A percentile compares a stretch with the other conserved stretches of the same genome.
phyloP scores from a whole-genome alignment of 345 rosid species.

The Raphanus sativus region DNA sequence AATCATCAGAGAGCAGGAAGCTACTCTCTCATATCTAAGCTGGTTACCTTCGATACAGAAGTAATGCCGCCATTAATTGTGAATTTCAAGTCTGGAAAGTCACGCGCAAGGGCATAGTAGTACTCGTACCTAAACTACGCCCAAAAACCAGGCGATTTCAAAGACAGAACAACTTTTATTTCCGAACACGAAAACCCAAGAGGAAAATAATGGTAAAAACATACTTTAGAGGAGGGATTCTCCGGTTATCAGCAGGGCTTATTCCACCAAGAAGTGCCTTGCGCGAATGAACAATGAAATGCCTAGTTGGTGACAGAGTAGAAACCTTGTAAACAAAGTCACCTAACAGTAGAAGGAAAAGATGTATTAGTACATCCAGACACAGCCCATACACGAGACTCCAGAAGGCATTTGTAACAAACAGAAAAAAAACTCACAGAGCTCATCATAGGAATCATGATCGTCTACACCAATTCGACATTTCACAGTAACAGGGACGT shows the following conservation, averaged over 20 bases:
- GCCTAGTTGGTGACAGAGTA: slow-evolving; percentile 82
- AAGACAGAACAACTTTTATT: too few species aligned
- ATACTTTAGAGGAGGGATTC: slow-evolving; percentile 93
- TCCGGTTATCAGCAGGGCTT: slow-evolving; percentile 94
- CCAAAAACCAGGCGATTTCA: slow-evolving; percentile 3
- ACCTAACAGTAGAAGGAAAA: slow-evolving; percentile 48
- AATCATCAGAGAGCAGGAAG: background rate
- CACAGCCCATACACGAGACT: slow-evolving; percentile 1
- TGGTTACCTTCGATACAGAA: slow-evolving; percentile 71
- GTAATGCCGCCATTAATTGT: slow-evolving; percentile 95
- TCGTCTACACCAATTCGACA: slow-evolving; percentile 96
- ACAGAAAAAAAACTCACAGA: slow-evolving; percentile 62
- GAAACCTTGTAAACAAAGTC: slow-evolving; percentile 93
- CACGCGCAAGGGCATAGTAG: slow-evolving; percentile 89
- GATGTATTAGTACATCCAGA: background rate
- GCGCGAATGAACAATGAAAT: slow-evolving; percentile 91
- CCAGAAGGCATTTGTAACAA: background rate
- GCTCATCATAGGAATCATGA: slow-evolving; percentile 93
- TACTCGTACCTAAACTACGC: slow-evolving; percentile 72
- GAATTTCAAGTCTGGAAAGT: slow-evolving; percentile 84
- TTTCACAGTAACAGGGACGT: slow-evolving; percentile 91
- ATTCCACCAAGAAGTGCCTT: slow-evolving; percentile 94
- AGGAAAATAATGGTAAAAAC: slow-evolving; percentile 17
- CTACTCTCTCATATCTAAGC: slow-evolving; percentile 16
- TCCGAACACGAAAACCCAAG: background rate